Evolutionary conservation across 805 yeast genomes (phyloP), one percentile per base, ranked within the genome.

Genomic region (Barnettozyma sucrosica): DNA sequence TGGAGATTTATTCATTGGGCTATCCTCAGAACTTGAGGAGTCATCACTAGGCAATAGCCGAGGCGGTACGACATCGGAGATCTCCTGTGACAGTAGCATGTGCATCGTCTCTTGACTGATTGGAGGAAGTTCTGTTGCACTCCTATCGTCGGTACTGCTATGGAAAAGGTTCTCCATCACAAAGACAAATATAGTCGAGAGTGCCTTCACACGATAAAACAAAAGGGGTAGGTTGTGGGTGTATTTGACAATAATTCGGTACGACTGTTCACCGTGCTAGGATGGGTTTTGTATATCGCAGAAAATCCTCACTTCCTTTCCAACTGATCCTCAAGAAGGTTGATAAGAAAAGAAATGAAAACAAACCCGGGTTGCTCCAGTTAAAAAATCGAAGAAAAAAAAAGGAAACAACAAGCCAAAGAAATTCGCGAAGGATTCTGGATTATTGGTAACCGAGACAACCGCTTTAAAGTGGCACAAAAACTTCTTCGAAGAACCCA

Each of bases 11-110:
- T 36, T 21, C 10, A 40, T 24, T 4, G 47, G 44, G 24, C 45
- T 42, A 14, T 49, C 49, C 26, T 49, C 51, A 7, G 48, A 39
- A 20, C 42, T 39, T 16, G 42, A 45, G 13, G n/a, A 7, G 16
- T 44, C 45, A 7, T 45, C 51, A 14, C 38, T 32, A 5, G 30
- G 37, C 20, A 44, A 14, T 19, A 40, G 30, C 8, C 40, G 41
- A 1, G 51, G 45, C 5, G 41, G 10, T 9, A 21, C 25, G 19
- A 33, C n/a, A 7, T 10, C 8, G 5, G 40, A 5, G n/a, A n/a
- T 11, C 32, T 28, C 32, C 32, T 28, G 32, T 28, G 32, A 28
- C 16, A 28, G 2, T 16, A 28, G 32, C n/a, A 14, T 28, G 7
- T 28, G 7, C 32, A 28, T 28, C 9, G n/a, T 28, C 7, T 4